Evolutionary conservation across 306 rosid genomes (phyloP).

Genomic region (Vigna hirtella): DNA sequence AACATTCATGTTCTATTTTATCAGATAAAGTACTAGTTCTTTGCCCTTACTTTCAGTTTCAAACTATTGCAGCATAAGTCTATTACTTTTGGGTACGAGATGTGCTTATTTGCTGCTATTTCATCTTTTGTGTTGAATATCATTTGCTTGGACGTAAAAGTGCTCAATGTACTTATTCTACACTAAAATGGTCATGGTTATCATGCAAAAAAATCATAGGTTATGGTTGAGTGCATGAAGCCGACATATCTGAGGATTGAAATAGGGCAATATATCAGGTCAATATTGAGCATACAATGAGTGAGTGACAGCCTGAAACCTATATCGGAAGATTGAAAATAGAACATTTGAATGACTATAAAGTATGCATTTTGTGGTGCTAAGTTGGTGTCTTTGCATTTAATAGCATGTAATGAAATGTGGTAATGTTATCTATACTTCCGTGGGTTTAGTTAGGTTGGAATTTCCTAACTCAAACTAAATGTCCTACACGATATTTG

Average conservation of each 20-base stretch:
- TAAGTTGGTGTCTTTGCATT: background rate
- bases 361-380: background rate
- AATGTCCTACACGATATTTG: background rate
- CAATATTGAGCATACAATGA: background rate
- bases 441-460: background rate
- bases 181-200: background rate
- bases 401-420: background rate
- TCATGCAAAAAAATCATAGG: background rate
- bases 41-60: conserved; percentile 10
- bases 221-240: conserved; percentile 4
- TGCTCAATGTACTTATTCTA: background rate
- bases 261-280: background rate
- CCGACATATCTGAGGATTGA: background rate
- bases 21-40: background rate
- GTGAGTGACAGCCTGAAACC: background rate
- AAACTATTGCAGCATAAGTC: background rate
- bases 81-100: background rate
- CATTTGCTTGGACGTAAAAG: background rate
- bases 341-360: background rate
- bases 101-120: background rate
- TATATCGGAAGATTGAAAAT: background rate
- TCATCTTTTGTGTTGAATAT: background rate
- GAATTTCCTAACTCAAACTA: background rate
- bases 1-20: conserved; percentile 4
- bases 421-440: conserved; percentile 1